Conservation (phyloP, 2,329 filamentous ascomycete species). For the Talaromyces sp. region DNA sequence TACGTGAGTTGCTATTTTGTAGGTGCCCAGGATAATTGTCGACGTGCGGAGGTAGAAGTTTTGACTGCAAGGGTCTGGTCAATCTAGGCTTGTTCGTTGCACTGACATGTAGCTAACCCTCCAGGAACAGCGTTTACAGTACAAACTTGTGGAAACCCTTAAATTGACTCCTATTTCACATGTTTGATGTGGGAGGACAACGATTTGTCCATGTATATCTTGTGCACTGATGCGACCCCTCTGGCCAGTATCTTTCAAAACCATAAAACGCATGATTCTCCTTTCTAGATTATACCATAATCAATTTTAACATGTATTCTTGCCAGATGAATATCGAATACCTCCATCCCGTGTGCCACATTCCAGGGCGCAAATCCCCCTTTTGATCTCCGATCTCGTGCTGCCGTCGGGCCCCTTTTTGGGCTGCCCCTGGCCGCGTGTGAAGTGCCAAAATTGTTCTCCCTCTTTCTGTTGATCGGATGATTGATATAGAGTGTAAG, state of each 20-base stretch:
- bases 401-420: background rate
- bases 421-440: constrained; percentile 8
- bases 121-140: background rate
- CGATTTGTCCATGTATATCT: background rate
- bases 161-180: background rate
- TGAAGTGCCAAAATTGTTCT: background rate
- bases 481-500: no score
- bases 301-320: background rate
- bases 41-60: background rate
- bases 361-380: background rate
- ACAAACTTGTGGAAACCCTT: background rate
- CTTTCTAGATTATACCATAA: background rate
- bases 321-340: background rate
- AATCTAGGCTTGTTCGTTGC: background rate
- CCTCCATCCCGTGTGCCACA: background rate
- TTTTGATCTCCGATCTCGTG: background rate
- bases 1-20: background rate
- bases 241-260: background rate
- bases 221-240: background rate
- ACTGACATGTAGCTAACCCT: background rate
- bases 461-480: background rate
- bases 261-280: background rate
- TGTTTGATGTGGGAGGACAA: background rate
- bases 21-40: background rate
- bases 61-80: background rate